Base-by-base conservation (phyloP, 1,284 basidiomycete species). In the Neonothopanus nambi region DNA sequence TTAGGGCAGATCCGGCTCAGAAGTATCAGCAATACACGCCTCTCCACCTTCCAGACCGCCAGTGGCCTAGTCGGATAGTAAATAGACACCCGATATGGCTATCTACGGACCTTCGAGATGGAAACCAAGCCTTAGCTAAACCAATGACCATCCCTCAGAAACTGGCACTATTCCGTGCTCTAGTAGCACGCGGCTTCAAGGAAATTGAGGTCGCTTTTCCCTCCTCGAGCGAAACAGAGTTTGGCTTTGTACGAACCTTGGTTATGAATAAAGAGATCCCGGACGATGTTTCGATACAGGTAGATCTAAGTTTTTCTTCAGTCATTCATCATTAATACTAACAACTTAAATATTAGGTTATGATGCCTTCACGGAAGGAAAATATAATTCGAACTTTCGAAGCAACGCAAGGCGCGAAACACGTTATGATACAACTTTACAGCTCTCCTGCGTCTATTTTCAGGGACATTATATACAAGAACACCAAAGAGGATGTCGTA, bases 391-490 rank as follows among this genome's bases (percentile, higher is more conserved):
- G 64, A 92, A 94, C 65, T 81, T 95, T 55, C 93, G 95, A 67
- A 80, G 79, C 62, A 80, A 84, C 41, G 93, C 93, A 0, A 85
- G 93, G 92, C 49, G 80, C 85, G 44, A 93, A 91, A 64, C 79
- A 87, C 60, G 93, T 89, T 55, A 93, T 95, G 67, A 83, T 95
- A 52, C 93, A 95, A 73, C 92, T 95, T 83, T 95, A 95, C 78
- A 95, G 95, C 67, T 93, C 93, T 26, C 90, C 90, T 9, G 91
- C 85, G 20, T 86, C 89, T 40, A 78, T 89, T 57, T 95, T 95
- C 81, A 85, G 93, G 54, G 79, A 87, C 58, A 90, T 95, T 59
- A 93, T 95, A 18, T 95, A 95, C 77, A 82, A 85, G 63, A 90
- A 93, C 68, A 81, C 88, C 50, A 81, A 89, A 67, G 83, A 87